Percentiles rank a stretch among this genome's conserved stretches.
Conservation (phyloP, 208 protist species). For the Leishmania major region DNA sequence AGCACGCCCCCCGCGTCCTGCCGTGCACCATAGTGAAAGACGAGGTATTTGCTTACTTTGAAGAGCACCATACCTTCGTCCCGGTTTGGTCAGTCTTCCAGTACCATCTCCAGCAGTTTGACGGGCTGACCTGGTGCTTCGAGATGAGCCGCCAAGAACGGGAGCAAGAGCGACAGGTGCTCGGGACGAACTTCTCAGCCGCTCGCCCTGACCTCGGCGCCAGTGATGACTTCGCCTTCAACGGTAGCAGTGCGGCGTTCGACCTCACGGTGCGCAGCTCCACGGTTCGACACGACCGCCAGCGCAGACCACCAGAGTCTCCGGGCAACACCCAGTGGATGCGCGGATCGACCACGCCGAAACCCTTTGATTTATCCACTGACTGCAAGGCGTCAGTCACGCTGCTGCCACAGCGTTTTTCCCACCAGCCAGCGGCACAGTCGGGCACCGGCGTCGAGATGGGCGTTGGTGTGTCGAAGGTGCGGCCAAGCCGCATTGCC, state of each 20-base stretch:
- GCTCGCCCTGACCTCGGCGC: background rate
- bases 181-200: slow-evolving; percentile 15
- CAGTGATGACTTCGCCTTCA: background rate
- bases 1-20: slow-evolving; percentile 20
- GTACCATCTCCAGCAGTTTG: slow-evolving; percentile 37
- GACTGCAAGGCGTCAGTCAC: background rate
- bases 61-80: slow-evolving; percentile 33
- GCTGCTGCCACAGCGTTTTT: background rate
- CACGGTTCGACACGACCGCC: slow-evolving; percentile 15
- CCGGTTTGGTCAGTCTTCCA: slow-evolving; percentile 49
- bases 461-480: slow-evolving; percentile 5
- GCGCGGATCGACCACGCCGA: no score
- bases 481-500: slow-evolving; percentile 7
- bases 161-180: slow-evolving; percentile 29
- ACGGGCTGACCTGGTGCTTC: slow-evolving; percentile 47
- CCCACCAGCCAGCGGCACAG: background rate
- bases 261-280: slow-evolving; percentile 42
- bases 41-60: slow-evolving; percentile 46
- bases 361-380: background rate
- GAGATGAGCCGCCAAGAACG: slow-evolving; percentile 36
- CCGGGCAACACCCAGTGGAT: background rate
- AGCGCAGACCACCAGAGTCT: background rate
- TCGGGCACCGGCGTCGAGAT: background rate
- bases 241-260: slow-evolving; percentile 22
- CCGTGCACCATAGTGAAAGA: slow-evolving; percentile 42